These are phyloP conservation scores for Ustilaginoidea virens DNA, from an alignment of 2,329 filamentous ascomycete species.

Conservation along the genomic window DNA sequence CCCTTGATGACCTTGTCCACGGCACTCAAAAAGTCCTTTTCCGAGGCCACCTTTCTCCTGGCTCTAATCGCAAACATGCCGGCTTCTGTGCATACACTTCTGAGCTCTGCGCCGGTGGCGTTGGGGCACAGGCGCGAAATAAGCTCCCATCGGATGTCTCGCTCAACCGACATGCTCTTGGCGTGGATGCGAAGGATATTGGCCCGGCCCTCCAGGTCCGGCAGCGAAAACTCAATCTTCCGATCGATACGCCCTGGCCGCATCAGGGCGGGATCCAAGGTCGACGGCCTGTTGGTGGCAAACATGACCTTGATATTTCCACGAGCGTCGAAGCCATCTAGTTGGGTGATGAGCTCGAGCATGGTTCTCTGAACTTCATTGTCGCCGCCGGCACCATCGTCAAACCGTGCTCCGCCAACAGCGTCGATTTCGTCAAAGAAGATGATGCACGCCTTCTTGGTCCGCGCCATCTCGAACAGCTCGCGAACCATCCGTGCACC, in stretches of 20 bases:
- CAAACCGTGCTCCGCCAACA: slow-evolving; percentile 88
- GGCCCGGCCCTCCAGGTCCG: slow-evolving; percentile 90
- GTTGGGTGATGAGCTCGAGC: slow-evolving; percentile 92
- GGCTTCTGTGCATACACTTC: slow-evolving; percentile 93
- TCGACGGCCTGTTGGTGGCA: slow-evolving; percentile 90
- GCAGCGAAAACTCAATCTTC: slow-evolving; percentile 97
- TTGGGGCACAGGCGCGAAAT: slow-evolving; percentile 96
- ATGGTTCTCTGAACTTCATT: slow-evolving; percentile 97
- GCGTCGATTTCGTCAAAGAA: slow-evolving; percentile 95
- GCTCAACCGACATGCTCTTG: slow-evolving; percentile 98
- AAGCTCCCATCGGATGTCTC: slow-evolving; percentile 96
- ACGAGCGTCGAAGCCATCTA: slow-evolving; percentile 89
- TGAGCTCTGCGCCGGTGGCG: slow-evolving; percentile 86
- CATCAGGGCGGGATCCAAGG: slow-evolving; percentile 93
- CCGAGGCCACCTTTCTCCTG: slow-evolving; percentile 89
- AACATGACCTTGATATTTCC: slow-evolving; percentile 99
- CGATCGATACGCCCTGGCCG: slow-evolving; percentile 92
- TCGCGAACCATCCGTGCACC: slow-evolving; percentile 97
- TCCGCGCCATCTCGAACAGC: slow-evolving; percentile 97
- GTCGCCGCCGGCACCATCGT: slow-evolving; percentile 90
- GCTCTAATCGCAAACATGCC: slow-evolving; percentile 97
- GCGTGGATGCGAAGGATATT: slow-evolving; percentile 98
- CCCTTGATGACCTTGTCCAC: slow-evolving; percentile 99
- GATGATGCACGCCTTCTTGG: slow-evolving; percentile 99
- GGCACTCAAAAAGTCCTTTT: slow-evolving; percentile 96